Evolutionary conservation across 139 green algal species (phyloP).

Genomic region (Chlamydomonas sphaeroides): DNA sequence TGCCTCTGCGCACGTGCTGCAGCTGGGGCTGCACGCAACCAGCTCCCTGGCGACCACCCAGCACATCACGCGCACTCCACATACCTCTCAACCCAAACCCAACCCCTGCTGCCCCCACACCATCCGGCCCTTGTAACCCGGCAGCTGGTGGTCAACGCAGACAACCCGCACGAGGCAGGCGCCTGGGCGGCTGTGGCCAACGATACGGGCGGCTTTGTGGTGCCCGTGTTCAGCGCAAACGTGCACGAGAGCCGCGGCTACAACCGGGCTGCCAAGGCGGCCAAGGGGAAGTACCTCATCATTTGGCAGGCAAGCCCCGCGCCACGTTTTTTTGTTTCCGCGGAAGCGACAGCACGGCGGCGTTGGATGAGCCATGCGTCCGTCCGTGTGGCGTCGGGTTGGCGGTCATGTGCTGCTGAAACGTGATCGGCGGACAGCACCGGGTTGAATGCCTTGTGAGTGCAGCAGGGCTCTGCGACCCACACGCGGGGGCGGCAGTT

Average conservation of each 20-base stretch:
- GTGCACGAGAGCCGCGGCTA: constrained; percentile 47
- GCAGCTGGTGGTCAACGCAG: constrained; percentile 48
- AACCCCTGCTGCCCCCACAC: too few relatives aligned
- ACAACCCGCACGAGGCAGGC: constrained; percentile 40
- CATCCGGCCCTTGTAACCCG: too few relatives aligned
- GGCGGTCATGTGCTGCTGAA: too few relatives aligned
- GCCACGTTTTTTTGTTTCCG: too few relatives aligned
- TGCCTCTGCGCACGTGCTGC: too few relatives aligned
- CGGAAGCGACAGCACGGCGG: not conserved
- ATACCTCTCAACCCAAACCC: too few relatives aligned
- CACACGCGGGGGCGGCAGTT: too few relatives aligned
- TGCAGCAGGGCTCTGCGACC: too few relatives aligned
- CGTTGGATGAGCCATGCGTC: not conserved
- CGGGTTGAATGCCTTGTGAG: not conserved
- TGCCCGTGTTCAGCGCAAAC: constrained; percentile 40
- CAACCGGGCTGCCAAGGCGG: constrained; percentile 36
- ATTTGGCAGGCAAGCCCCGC: constrained; percentile 34
- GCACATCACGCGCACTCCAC: too few relatives aligned
- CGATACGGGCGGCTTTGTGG: constrained; percentile 11
- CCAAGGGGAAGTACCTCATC: constrained; percentile 15
- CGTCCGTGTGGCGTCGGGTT: not conserved
- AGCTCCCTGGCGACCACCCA: too few relatives aligned
- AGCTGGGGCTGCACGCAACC: too few relatives aligned
- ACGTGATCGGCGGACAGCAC: not conserved
- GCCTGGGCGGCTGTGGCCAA: constrained; percentile 1